A percentile compares a stretch with the other conserved stretches of the same genome.
phyloP scores from a whole-genome alignment of 257 asterid genomes.

The Primulina eburnea region DNA sequence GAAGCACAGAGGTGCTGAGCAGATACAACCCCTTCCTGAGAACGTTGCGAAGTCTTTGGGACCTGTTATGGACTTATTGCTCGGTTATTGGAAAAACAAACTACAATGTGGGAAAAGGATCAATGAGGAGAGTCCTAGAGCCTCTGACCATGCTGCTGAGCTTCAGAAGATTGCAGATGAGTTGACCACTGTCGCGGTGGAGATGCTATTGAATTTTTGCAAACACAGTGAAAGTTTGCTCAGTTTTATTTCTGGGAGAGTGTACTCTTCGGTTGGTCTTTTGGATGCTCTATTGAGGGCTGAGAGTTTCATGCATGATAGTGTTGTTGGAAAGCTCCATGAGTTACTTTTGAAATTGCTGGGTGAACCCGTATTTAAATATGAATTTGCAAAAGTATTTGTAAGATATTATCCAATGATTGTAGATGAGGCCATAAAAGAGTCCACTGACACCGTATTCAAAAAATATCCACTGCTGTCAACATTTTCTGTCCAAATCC shows the following conservation, averaged over 20 bases:
- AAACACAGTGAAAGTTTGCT: slow-evolving; percentile 83
- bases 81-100: slow-evolving; percentile 64
- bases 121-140: slow-evolving; percentile 40
- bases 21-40: slow-evolving; percentile 78
- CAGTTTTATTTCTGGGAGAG: slow-evolving; percentile 74
- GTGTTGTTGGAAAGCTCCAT: slow-evolving; percentile 64
- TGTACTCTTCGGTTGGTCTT: slow-evolving; percentile 62
- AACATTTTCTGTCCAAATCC: slow-evolving; percentile 88
- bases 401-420: slow-evolving; percentile 76
- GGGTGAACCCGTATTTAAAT: slow-evolving; percentile 84
- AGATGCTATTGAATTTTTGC: slow-evolving; percentile 80
- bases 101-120: slow-evolving; percentile 36
- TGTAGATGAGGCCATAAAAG: slow-evolving; percentile 51
- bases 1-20: slow-evolving; percentile 84
- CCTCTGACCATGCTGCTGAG: slow-evolving; percentile 34
- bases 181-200: slow-evolving; percentile 71
- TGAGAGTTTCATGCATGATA: slow-evolving; percentile 52
- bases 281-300: slow-evolving; percentile 71
- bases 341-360: slow-evolving; percentile 86
- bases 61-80: slow-evolving; percentile 72
- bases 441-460: slow-evolving; percentile 51
- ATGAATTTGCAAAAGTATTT: slow-evolving; percentile 86
- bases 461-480: slow-evolving; percentile 61
- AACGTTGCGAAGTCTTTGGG: slow-evolving; percentile 59
- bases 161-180: slow-evolving; percentile 49